Evolutionary conservation across 257 asterid genomes (phyloP).

Genomic region (Striga asiatica): DNA sequence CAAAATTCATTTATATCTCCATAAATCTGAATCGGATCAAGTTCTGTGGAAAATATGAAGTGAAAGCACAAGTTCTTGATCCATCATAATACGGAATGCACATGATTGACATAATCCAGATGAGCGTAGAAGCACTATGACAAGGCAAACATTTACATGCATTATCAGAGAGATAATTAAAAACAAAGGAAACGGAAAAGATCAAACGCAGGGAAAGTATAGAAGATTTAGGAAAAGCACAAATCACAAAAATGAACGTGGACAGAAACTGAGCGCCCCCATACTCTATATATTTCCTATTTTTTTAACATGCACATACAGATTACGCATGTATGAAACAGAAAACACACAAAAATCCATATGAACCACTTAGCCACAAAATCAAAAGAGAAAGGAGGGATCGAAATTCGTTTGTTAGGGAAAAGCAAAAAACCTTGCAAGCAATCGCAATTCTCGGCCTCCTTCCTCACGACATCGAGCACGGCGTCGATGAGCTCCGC

Average conservation of each 20-base stretch:
- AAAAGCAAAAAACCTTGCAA: slow-evolving; percentile 81
- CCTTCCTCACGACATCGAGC: slow-evolving; percentile 82
- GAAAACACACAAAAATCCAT: not conserved
- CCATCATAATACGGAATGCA: not conserved
- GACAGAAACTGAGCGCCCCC: too few relatives aligned
- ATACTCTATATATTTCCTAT: not conserved
- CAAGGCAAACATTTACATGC: not conserved
- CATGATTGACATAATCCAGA: not conserved
- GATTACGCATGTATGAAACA: not conserved
- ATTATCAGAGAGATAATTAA: not conserved
- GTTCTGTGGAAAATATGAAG: not conserved
- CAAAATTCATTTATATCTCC: slow-evolving; percentile 10
- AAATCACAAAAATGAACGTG: too few relatives aligned
- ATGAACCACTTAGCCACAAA: not conserved
- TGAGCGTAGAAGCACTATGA: not conserved
- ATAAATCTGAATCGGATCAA: not conserved
- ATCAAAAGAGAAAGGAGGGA: not conserved
- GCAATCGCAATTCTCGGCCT: slow-evolving; percentile 86
- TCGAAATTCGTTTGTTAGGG: not conserved
- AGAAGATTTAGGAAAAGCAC: too few relatives aligned
- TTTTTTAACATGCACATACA: not conserved
- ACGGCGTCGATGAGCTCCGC: slow-evolving; percentile 86
- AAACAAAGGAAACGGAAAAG: too few relatives aligned
- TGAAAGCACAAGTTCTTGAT: not conserved
- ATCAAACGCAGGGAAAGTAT: too few relatives aligned